Evolutionary conservation across 257 asterid species (phyloP).

Genomic region (Petrea volubilis): DNA sequence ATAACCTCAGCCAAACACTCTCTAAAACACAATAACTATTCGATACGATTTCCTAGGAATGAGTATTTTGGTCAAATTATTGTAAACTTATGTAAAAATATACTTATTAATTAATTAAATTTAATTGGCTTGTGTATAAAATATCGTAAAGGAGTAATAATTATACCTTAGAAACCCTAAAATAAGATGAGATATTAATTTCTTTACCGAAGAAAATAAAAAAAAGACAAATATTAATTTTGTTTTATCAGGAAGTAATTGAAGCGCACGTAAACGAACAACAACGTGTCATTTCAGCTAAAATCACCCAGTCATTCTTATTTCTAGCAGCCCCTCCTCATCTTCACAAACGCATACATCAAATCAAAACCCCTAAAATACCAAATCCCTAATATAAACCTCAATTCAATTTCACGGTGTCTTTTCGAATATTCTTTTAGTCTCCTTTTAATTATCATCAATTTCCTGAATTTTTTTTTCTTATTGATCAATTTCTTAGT

Average conservation of each 20-base stretch:
- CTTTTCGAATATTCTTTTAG: neutral
- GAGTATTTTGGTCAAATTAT: too few relatives aligned
- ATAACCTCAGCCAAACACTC: too few relatives aligned
- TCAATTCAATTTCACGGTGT: neutral
- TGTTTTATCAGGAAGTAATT: neutral
- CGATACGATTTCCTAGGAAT: too few relatives aligned
- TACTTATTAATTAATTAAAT: too few relatives aligned
- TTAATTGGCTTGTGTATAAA: too few relatives aligned
- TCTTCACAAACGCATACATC: conserved; percentile 29
- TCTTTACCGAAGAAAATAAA: too few relatives aligned
- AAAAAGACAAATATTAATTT: neutral
- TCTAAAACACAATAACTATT: too few relatives aligned
- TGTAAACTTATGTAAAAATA: too few relatives aligned
- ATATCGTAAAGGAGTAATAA: too few relatives aligned
- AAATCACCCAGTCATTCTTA: neutral
- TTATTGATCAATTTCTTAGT: neutral
- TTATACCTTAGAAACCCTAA: neutral
- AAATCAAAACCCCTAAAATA: conserved; percentile 19
- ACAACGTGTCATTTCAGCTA: conserved; percentile 29
- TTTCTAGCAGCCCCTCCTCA: neutral
- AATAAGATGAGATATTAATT: neutral
- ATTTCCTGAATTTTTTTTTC: neutral
- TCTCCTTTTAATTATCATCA: neutral
- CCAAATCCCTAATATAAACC: neutral
- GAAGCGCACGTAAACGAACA: neutral